phyloP scores from a whole-genome alignment of 2,329 filamentous ascomycete species.

The Cadophora luteo-olivacea region DNA sequence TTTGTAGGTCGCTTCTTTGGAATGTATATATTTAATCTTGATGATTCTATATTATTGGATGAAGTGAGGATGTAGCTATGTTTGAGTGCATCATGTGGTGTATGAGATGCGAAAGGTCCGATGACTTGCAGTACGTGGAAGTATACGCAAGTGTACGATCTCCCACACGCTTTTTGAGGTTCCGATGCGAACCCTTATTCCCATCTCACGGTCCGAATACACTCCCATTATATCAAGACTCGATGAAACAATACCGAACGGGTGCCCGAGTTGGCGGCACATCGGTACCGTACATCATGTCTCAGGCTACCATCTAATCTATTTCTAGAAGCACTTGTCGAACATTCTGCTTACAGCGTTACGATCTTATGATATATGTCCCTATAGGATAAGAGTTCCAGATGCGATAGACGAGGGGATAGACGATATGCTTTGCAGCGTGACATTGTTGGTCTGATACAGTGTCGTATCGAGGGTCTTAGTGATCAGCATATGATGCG shows the following conservation, averaged over 20 bases:
- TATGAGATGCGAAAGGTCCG: neutral
- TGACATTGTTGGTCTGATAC: conserved; percentile 1
- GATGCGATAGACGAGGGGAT: neutral
- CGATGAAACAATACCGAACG: conserved; percentile 4
- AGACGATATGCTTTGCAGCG: neutral
- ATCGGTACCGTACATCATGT: neutral
- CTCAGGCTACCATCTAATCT: neutral
- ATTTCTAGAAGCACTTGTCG: neutral
- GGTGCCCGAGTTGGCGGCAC: neutral
- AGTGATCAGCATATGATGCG: conserved; percentile 6
- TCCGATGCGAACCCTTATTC: neutral
- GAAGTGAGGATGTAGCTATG: neutral
- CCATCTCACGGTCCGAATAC: neutral
- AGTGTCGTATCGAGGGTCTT: conserved; percentile 1
- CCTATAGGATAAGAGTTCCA: conserved; percentile 6
- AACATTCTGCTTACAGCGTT: conserved; percentile 1
- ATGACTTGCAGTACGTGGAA: neutral
- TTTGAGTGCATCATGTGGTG: neutral
- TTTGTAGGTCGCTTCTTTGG: neutral
- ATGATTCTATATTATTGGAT: neutral
- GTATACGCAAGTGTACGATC: neutral
- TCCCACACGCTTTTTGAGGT: neutral
- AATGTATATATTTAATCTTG: too few relatives aligned
- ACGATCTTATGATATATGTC: neutral
- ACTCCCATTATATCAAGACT: neutral